A percentile compares a stretch with the other conserved stretches of the same genome.
Conservation (phyloP, 176 grass and related monocot genomes). For the Tillandsia leiboldiana region DNA sequence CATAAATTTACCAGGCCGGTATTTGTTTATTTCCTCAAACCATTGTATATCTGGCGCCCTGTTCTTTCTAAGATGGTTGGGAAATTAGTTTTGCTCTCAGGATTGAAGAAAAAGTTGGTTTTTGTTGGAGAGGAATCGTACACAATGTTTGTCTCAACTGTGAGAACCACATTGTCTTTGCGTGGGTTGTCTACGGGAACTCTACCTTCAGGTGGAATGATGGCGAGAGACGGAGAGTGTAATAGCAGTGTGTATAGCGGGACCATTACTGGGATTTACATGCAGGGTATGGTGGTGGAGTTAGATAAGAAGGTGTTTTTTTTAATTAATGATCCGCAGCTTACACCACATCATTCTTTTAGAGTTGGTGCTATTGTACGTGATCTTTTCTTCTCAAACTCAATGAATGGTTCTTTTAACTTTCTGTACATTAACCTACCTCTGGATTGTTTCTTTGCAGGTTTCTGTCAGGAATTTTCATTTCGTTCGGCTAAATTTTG, state of each 20-base stretch:
- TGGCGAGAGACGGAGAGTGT: conserved; percentile 7
- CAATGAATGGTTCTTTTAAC: background rate
- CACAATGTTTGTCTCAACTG: conserved; percentile 44
- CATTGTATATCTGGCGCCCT: conserved; percentile 30
- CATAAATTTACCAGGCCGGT: conserved; percentile 54
- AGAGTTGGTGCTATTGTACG: conserved; percentile 80
- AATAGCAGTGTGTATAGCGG: conserved; percentile 35
- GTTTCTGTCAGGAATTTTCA: conserved; percentile 68
- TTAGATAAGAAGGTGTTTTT: conserved; percentile 49
- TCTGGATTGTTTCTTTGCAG: conserved; percentile 20
- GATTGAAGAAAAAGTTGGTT: conserved; percentile 59
- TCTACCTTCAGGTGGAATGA: background rate
- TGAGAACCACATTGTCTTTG: conserved; percentile 35
- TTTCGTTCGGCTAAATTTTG: conserved; percentile 34
- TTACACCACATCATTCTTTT: conserved; percentile 51
- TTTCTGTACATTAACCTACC: background rate
- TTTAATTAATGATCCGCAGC: conserved; percentile 53
- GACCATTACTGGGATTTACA: conserved; percentile 57
- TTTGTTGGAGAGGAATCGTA: conserved; percentile 52
- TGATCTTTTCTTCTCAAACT: background rate
- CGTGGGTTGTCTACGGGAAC: conserved; percentile 15
- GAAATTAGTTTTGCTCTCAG: conserved; percentile 32
- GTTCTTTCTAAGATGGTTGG: conserved; percentile 44
- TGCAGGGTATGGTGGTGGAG: conserved; percentile 51
- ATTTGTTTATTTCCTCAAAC: conserved; percentile 63